Evolutionary conservation across 495 filamentous ascomycete species (phyloP).

Genomic region (Ascodesmis nigricans): DNA sequence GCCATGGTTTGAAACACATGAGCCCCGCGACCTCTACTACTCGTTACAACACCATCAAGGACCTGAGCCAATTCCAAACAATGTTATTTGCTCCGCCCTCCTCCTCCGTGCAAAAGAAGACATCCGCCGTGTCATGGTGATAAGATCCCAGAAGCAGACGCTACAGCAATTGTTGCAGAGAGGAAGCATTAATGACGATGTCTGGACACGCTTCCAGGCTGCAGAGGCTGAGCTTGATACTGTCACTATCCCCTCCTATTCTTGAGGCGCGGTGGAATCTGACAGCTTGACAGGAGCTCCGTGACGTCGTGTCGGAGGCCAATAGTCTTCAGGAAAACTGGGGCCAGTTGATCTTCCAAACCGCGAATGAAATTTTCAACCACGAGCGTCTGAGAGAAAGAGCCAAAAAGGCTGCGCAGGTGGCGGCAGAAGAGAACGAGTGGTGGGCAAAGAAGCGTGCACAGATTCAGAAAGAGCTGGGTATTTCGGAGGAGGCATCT

Average conservation of each 20-base stretch:
- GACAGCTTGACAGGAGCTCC: constrained; percentile 33
- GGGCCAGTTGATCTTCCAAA: constrained; percentile 91
- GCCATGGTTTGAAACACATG: constrained; percentile 79
- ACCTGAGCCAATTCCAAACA: constrained; percentile 49
- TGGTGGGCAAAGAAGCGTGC: constrained; percentile 76
- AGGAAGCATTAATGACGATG: constrained; percentile 84
- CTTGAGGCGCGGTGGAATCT: neutral
- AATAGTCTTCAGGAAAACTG: constrained; percentile 70
- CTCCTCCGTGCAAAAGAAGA: constrained; percentile 76
- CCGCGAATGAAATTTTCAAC: constrained; percentile 63
- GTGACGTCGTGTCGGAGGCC: constrained; percentile 87
- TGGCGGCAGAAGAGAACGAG: constrained; percentile 46
- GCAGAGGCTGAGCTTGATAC: constrained; percentile 96
- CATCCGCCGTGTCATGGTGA: constrained; percentile 66
- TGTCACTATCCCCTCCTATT: neutral
- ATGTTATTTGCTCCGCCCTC: constrained; percentile 71
- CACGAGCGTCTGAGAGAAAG: constrained; percentile 39
- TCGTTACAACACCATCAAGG: constrained; percentile 72
- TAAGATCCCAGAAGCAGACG: constrained; percentile 67
- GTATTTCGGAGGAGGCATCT: constrained; percentile 13
- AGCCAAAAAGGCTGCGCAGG: constrained; percentile 40
- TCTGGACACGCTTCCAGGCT: constrained; percentile 75
- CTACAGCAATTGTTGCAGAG: constrained; percentile 61
- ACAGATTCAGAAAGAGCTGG: constrained; percentile 15
- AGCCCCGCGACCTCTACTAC: constrained; percentile 84